Evolutionary conservation across 371 early-diverging fungal genomes (phyloP), one percentile per base, ranked within the genome.

Genomic region (Mortierella sp.): DNA sequence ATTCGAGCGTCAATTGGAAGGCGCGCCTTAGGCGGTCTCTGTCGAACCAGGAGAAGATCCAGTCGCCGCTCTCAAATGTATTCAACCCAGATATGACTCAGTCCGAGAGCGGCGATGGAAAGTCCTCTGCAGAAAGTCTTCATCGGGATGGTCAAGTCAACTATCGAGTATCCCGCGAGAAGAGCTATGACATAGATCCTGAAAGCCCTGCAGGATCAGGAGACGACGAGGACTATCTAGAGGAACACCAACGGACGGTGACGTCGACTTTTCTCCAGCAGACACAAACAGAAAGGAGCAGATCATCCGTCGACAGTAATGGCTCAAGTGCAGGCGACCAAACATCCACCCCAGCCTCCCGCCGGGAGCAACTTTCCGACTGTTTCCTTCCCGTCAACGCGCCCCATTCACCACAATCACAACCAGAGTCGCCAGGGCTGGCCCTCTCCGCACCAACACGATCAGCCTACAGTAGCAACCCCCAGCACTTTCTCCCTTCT

Each of bases 1-100:
- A 86, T 65, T 77, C 87, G 21, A 79, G 78, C n/a, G 70, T 75
- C 35, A 82, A 70, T 49, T 86, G 80, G 82, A 82, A 77, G 56
- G 80, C 87, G 3, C 82, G 87, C 16, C 80, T 86, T 6, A 71
- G 87, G 48, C 74, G 87, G 32, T 82, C 87, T 1, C 70, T 82
- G 7, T 86, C 87, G n/a, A 76, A 86, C 48, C 87, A 86, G 44
- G 87, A 86, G 43, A 86, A 86, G 58, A 75, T 86, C 21, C 87
- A 86, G n/a, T 86, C 87, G 0, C 87, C 87, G 0, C 71, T 86
- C 10, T 86, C 87, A 35, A 86, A 86, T 38, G 82, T 86, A n/a
- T 86, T 86, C 72, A 86, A 86, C 48, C 82, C 87, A 51, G 87
- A 80, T 35, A 76, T 77, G 75, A 29, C 65, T 8, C 81, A 75